Conservation (phyloP, 1,284 basidiomycete genomes). For the Sporisorium scitamineum region DNA sequence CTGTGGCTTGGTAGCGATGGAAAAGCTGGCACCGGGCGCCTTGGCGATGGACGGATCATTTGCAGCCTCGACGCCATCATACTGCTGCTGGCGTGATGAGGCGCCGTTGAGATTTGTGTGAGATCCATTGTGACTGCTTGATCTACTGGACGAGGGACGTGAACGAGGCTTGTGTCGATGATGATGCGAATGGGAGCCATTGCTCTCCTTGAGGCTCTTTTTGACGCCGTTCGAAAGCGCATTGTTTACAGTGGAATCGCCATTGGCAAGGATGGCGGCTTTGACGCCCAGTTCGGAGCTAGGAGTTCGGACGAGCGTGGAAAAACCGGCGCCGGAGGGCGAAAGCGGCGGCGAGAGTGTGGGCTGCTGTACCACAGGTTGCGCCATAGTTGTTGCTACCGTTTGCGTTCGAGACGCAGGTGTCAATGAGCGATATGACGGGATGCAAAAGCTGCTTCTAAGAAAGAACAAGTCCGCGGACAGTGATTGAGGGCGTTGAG, state of each 20-base stretch:
- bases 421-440: background rate
- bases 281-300: constrained; percentile 10
- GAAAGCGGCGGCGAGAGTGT: constrained; percentile 41
- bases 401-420: background rate
- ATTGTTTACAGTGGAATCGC: constrained; percentile 2
- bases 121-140: background rate
- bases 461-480: background rate
- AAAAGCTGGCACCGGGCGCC: constrained; percentile 47
- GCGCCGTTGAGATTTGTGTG: background rate
- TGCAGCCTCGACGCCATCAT: constrained; percentile 36
- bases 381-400: constrained; percentile 22
- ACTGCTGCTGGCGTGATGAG: background rate
- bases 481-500: background rate
- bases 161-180: constrained; percentile 11
- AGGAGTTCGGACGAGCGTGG: constrained; percentile 15
- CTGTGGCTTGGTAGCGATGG: constrained; percentile 45
- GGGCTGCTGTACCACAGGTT: constrained; percentile 38
- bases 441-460: background rate
- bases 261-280: background rate
- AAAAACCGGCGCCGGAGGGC: constrained; percentile 13
- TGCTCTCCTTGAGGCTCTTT: constrained; percentile 16
- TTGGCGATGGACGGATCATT: constrained; percentile 29
- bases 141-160: constrained; percentile 11
- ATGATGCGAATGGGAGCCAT: constrained; percentile 7
- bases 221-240: constrained; percentile 10